phyloP scores from a whole-genome alignment of 1,139 yeast genomes.

The Pichia sp. region DNA sequence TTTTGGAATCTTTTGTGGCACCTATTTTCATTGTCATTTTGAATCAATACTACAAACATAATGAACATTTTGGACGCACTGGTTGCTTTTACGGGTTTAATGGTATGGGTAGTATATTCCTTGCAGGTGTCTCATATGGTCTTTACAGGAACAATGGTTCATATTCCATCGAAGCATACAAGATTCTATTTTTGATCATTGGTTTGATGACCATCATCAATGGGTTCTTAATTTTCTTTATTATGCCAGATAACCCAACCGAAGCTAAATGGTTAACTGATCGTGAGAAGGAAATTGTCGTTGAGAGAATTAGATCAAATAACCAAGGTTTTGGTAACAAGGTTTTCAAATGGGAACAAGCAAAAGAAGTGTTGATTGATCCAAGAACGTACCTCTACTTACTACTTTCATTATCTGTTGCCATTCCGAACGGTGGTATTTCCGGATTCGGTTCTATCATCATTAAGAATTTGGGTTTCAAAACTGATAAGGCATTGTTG shows the following conservation, averaged over 20 bases:
- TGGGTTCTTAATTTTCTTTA: conserved; percentile 31
- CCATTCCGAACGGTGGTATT: conserved; percentile 20
- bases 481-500: conserved; percentile 32
- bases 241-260: conserved; percentile 10
- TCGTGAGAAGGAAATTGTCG: conserved; percentile 27
- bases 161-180: conserved; percentile 39
- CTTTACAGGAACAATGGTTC: conserved; percentile 27
- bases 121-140: conserved; percentile 45
- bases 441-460: conserved; percentile 41
- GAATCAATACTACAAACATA: conserved; percentile 43
- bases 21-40: conserved; percentile 47
- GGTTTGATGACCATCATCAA: conserved; percentile 41
- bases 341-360: conserved; percentile 29
- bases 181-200: conserved; percentile 37
- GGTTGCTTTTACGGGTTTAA: conserved; percentile 43
- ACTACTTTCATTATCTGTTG: conserved; percentile 30
- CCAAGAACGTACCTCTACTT: conserved; percentile 28
- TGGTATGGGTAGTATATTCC: conserved; percentile 41
- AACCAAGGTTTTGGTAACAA: conserved; percentile 27
- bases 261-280: conserved; percentile 8
- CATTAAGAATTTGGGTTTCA: conserved; percentile 40
- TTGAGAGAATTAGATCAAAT: conserved; percentile 28
- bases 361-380: conserved; percentile 27
- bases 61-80: conserved; percentile 41
- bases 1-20: conserved; percentile 39